Evolutionary conservation across 1,284 basidiomycete species (phyloP), one percentile per base, ranked within the genome.

Genomic region (Fistulinella cinereoalba): DNA sequence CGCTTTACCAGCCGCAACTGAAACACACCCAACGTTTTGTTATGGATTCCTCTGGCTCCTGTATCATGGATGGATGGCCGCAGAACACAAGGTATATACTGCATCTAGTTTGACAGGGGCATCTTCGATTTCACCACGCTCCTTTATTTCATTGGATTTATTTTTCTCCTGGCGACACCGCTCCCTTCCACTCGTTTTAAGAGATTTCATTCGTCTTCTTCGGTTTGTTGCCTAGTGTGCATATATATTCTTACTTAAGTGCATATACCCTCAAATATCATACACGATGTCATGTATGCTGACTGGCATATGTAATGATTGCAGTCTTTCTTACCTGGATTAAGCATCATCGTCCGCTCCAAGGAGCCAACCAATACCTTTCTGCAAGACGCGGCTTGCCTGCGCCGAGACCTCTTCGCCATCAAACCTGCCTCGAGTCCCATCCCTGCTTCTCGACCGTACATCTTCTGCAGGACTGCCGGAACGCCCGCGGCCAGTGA

Each of bases 311-410:
- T 52, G 49, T 56, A 64, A 58, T 47, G 40, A 36, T 41, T 43
- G 47, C 13, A 23, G 37, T 43, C 34, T 50, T 21, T 37, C 16
- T 25, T 9, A 16, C 16, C 24, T 8, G 18, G 12, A 24, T 52
- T 29, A 62, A 46, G 46, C 51, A 39, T 72, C 48, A 8, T 80
- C 81, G 46, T 92, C 88, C 16, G 83, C 85, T 28, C 90, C 91
- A 53, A 93, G 85, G 24, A 93, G 71, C 90, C 90, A 93, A 8
- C 89, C 89, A 41, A 93, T 85, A 12, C 90, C 91, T 58, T 84
- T 83, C 39, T 87, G 85, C 29, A 93, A 66, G 16, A 80, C 85
- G 31, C 83, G 78, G 37, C 79, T 80, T 10, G 89, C 87, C 54
- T 88, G 84, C 6, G 74, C 68, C 15, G 84, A 82, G 19, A 90